Conservation (phyloP, 1,284 basidiomycete species). For the Ustilago cynodontis region DNA sequence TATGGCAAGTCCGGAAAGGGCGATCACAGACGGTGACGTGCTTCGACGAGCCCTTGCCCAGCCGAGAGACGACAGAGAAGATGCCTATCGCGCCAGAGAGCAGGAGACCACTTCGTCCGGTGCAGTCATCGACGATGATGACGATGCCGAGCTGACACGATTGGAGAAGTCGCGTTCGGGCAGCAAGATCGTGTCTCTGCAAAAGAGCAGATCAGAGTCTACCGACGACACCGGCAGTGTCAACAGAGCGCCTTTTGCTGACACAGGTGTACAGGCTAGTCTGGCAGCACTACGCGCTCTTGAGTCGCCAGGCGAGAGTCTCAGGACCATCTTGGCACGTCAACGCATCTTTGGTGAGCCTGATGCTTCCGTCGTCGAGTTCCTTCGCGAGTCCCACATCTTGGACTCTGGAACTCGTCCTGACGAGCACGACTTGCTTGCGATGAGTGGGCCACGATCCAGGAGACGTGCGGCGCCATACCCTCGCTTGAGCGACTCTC, state of each 20-base stretch:
- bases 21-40: background rate
- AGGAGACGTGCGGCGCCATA: constrained; percentile 37
- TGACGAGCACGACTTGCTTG: constrained; percentile 11
- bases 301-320: constrained; percentile 39
- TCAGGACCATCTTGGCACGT: constrained; percentile 37
- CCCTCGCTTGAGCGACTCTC: constrained; percentile 4
- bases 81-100: background rate
- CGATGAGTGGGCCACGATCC: constrained; percentile 20
- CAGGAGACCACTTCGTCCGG: background rate
- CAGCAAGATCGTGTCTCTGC: constrained; percentile 2
- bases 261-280: constrained; percentile 48
- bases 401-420: constrained; percentile 1
- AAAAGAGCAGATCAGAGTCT: background rate
- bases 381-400: constrained; percentile 9
- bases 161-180: constrained; percentile 22
- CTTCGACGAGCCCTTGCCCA: constrained; percentile 12
- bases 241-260: constrained; percentile 33
- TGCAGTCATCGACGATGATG: background rate
- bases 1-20: background rate
- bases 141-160: constrained; percentile 19
- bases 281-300: constrained; percentile 41
- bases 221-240: background rate
- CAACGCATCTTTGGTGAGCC: constrained; percentile 41
- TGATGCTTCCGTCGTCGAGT: constrained; percentile 14
- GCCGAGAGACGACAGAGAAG: background rate